Evolutionary conservation across 345 rosid species (phyloP).

Genomic region (Lepidium africanum): DNA sequence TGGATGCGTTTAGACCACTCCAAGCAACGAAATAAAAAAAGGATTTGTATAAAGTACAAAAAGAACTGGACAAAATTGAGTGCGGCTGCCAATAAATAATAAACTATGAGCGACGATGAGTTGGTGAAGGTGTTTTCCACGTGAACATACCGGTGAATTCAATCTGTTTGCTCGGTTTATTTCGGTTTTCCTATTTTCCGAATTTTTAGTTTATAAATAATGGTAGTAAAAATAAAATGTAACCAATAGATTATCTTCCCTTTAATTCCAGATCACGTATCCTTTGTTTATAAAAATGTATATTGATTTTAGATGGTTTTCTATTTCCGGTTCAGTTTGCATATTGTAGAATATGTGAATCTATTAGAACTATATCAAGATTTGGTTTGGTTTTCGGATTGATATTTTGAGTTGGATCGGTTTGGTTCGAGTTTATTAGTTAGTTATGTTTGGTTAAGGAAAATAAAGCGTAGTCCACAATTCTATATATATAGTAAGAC

Average conservation of each 20-base stretch:
- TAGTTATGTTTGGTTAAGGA: background rate
- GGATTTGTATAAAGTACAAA: background rate
- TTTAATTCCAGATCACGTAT: too few species aligned
- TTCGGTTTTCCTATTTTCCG: too few species aligned
- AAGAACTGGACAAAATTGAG: background rate
- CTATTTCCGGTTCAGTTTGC: too few species aligned
- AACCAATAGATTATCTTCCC: too few species aligned
- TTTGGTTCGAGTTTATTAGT: background rate
- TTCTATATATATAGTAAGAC: background rate
- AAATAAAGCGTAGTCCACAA: background rate
- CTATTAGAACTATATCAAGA: too few species aligned
- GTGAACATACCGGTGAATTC: background rate
- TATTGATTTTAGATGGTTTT: too few species aligned
- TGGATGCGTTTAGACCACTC: background rate
- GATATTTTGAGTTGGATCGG: background rate
- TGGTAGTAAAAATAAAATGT: too few species aligned
- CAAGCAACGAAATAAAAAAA: background rate
- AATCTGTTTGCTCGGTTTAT: too few species aligned
- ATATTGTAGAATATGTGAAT: too few species aligned
- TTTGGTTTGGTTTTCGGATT: background rate
- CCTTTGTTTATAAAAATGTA: too few species aligned
- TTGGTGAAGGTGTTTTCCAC: conserved; percentile 15
- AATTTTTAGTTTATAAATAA: too few species aligned
- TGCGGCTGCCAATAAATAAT: background rate
- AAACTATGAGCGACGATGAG: background rate